Percentiles rank a stretch among this genome's conserved stretches.
These are phyloP conservation scores for Aspergillus cristatus DNA, from an alignment of 495 filamentous ascomycete genomes.

Conservation along the genomic window DNA sequence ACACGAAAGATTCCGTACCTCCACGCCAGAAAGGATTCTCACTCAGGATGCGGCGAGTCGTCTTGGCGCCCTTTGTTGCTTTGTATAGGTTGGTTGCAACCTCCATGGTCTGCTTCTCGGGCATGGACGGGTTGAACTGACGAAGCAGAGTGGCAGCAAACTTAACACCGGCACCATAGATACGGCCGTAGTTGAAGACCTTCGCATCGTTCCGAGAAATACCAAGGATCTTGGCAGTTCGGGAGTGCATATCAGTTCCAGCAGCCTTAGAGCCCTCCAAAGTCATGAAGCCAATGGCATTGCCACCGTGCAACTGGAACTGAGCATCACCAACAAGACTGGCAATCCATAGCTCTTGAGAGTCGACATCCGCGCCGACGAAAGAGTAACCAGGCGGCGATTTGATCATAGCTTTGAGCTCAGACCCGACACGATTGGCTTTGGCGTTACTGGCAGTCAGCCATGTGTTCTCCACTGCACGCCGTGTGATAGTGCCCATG, in stretches of 20 bases:
- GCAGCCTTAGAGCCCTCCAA: slow-evolving; percentile 89
- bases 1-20: slow-evolving; percentile 93
- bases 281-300: slow-evolving; percentile 98
- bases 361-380: slow-evolving; percentile 96
- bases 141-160: slow-evolving; percentile 84
- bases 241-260: slow-evolving; percentile 91
- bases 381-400: slow-evolving; percentile 86
- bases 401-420: slow-evolving; percentile 93
- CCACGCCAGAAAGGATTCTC: slow-evolving; percentile 87
- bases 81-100: slow-evolving; percentile 75
- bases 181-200: slow-evolving; percentile 97
- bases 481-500: slow-evolving; percentile 96
- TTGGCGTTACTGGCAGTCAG: slow-evolving; percentile 97
- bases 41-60: slow-evolving; percentile 55
- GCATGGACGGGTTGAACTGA: slow-evolving; percentile 82
- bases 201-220: slow-evolving; percentile 95
- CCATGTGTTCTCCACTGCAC: slow-evolving; percentile 97
- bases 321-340: slow-evolving; percentile 90
- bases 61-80: slow-evolving; percentile 80
- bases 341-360: slow-evolving; percentile 98
- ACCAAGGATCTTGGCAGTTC: slow-evolving; percentile 82
- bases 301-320: slow-evolving; percentile 89
- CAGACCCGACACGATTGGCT: slow-evolving; percentile 86
- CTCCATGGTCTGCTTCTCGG: slow-evolving; percentile 63
- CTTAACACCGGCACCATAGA: slow-evolving; percentile 90